Evolutionary conservation across 1,139 yeast genomes (phyloP).

Genomic region (Geotrichum bryndzae): DNA sequence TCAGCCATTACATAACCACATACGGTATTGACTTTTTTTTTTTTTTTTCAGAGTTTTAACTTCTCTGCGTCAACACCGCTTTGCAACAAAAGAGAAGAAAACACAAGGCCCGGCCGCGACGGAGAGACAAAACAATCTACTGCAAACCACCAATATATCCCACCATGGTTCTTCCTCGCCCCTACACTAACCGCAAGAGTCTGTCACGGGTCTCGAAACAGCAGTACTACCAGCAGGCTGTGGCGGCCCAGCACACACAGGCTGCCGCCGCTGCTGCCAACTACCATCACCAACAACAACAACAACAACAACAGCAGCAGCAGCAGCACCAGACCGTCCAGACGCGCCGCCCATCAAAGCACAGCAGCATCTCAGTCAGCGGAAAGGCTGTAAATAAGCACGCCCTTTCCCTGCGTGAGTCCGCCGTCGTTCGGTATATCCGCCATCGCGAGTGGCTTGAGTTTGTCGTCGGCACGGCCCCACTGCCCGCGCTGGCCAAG

Average conservation of each 20-base stretch:
- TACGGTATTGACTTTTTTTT: neutral
- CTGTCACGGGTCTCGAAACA: slow-evolving; percentile 13
- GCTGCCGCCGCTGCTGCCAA: slow-evolving; percentile 16
- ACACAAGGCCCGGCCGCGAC: neutral
- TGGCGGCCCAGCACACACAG: slow-evolving; percentile 16
- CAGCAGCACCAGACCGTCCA: slow-evolving; percentile 34
- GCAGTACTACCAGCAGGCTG: slow-evolving; percentile 15
- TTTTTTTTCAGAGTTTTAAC: neutral
- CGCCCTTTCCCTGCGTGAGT: slow-evolving; percentile 39
- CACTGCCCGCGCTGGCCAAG: slow-evolving; percentile 25
- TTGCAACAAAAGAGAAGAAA: neutral
- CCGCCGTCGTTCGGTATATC: slow-evolving; percentile 39
- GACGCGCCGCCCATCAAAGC: slow-evolving; percentile 41
- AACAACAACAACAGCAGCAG: slow-evolving; percentile 26
- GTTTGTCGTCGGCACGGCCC: slow-evolving; percentile 36
- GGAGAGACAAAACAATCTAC: neutral
- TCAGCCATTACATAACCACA: neutral
- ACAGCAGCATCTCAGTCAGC: slow-evolving; percentile 38
- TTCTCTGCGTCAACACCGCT: neutral
- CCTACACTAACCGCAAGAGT: slow-evolving; percentile 8
- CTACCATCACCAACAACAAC: slow-evolving; percentile 10
- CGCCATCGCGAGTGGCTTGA: slow-evolving; percentile 44
- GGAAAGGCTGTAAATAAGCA: slow-evolving; percentile 23
- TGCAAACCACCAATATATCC: neutral
- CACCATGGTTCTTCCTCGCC: slow-evolving; percentile 14